A percentile compares a stretch with the other conserved stretches of the same genome.
phyloP scores from a whole-genome alignment of 441 rosid species.

The Gossypium gossypioides region DNA sequence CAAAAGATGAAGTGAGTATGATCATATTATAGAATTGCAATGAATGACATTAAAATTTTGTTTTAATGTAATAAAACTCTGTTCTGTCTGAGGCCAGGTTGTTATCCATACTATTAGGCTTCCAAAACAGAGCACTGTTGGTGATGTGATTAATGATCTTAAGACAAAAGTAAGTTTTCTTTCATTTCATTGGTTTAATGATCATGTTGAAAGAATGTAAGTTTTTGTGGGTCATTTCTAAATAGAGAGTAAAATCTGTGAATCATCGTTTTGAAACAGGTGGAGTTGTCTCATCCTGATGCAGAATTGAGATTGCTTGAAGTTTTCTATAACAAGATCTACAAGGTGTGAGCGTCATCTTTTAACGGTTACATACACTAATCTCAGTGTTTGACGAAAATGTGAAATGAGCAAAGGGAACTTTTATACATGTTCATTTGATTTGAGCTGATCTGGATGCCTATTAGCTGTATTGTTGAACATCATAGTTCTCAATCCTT shows the following conservation, averaged over 20 bases:
- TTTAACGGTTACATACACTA: neutral
- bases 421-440: neutral
- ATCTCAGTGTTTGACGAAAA: neutral
- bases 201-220: neutral
- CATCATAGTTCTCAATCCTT: neutral
- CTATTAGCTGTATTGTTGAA: neutral
- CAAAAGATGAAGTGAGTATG: slow-evolving; percentile 43
- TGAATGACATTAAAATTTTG: neutral
- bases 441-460: neutral
- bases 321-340: slow-evolving; percentile 46
- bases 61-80: neutral
- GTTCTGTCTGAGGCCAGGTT: slow-evolving; percentile 25
- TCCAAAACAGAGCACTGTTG: slow-evolving; percentile 49
- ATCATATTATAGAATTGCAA: neutral
- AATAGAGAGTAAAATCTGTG: neutral
- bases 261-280: neutral
- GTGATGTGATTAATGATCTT: slow-evolving; percentile 29
- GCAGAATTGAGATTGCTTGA: slow-evolving; percentile 44
- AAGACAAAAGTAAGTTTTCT: slow-evolving; percentile 30
- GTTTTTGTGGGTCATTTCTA: neutral
- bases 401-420: neutral
- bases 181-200: neutral
- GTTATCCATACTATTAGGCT: slow-evolving; percentile 40
- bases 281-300: slow-evolving; percentile 35
- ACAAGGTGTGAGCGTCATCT: slow-evolving; percentile 26